Percentiles rank a stretch among this genome's conserved stretches.
phyloP scores from a whole-genome alignment of 2,329 filamentous ascomycete species.

The Neofusicoccum parvum region DNA sequence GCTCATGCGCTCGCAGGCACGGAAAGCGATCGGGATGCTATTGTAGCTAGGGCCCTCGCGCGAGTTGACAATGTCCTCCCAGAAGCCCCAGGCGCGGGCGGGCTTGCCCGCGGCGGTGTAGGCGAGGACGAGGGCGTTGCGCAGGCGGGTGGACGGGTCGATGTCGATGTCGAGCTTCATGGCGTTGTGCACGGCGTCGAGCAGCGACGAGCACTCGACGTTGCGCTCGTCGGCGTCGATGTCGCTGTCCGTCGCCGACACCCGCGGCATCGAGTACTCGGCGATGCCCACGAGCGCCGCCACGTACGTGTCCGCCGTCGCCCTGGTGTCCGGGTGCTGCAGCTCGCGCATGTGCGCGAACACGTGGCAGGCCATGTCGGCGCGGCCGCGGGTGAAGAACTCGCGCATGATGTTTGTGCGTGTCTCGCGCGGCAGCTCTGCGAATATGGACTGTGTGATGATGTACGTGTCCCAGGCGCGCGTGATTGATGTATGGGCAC shows the following conservation, averaged over 20 bases:
- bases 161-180: slow-evolving; percentile 88
- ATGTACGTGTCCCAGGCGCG: slow-evolving; percentile 64
- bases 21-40: slow-evolving; percentile 79
- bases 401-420: slow-evolving; percentile 76
- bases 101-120: slow-evolving; percentile 72
- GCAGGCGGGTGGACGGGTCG: slow-evolving; percentile 72
- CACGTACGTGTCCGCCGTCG: slow-evolving; percentile 74
- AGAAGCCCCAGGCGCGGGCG: slow-evolving; percentile 72
- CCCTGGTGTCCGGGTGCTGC: slow-evolving; percentile 62
- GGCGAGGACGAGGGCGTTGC: slow-evolving; percentile 85
- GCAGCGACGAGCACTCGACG: slow-evolving; percentile 23
- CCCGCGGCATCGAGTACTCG: slow-evolving; percentile 38
- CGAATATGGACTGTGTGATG: slow-evolving; percentile 60
- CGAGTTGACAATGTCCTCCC: slow-evolving; percentile 79
- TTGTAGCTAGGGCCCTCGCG: slow-evolving; percentile 84
- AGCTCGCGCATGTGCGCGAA: slow-evolving; percentile 95
- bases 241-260: slow-evolving; percentile 22
- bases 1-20: slow-evolving; percentile 67
- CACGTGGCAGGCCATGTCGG: slow-evolving; percentile 82
- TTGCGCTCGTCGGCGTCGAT: slow-evolving; percentile 50
- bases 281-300: slow-evolving; percentile 76
- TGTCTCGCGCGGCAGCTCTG: slow-evolving; percentile 63
- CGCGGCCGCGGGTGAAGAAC: slow-evolving; percentile 75
- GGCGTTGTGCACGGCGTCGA: slow-evolving; percentile 86
- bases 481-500: slow-evolving; percentile 62